phyloP scores from a whole-genome alignment of 2,329 filamentous ascomycete species.

The Monosporascus sp. region DNA sequence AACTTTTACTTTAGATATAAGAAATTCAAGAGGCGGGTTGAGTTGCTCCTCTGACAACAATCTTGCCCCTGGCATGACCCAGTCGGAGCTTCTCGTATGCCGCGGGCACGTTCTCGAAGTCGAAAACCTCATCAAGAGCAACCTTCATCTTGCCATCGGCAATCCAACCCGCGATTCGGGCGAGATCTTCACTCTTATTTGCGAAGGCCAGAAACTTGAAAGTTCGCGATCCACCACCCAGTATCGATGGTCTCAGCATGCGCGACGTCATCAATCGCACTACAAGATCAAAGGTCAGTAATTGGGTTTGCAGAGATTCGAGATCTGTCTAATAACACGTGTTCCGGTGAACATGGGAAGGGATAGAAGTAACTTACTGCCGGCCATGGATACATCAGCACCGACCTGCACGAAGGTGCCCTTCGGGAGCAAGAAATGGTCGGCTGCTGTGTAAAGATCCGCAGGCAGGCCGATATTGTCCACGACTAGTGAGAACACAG shows the following conservation, averaged over 20 bases:
- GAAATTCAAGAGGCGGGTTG: no score
- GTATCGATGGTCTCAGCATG: no score
- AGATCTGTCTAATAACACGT: no score
- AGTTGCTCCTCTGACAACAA: constrained; percentile 31
- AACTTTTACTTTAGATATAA: no score
- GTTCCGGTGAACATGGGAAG: no score
- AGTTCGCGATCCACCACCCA: no score
- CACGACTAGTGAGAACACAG: constrained; percentile 44
- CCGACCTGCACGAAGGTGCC: constrained; percentile 47
- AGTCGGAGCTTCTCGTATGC: constrained; percentile 53
- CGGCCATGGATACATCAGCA: constrained; percentile 7
- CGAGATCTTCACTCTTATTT: no score
- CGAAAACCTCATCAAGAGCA: constrained; percentile 47
- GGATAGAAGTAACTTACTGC: no score
- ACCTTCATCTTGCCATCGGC: constrained; percentile 48
- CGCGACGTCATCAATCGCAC: no score
- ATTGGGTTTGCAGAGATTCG: no score
- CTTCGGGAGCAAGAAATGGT: constrained; percentile 39
- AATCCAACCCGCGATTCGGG: constrained; percentile 34
- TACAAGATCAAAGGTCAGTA: no score
- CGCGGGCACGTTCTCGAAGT: constrained; percentile 47
- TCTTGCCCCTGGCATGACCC: constrained; percentile 50
- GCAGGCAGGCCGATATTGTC: constrained; percentile 48
- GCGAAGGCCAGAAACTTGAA: no score
- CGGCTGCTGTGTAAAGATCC: constrained; percentile 44